Base-by-base conservation (phyloP, 1,284 basidiomycete genomes). In the Cryptococcus wingfieldii region DNA sequence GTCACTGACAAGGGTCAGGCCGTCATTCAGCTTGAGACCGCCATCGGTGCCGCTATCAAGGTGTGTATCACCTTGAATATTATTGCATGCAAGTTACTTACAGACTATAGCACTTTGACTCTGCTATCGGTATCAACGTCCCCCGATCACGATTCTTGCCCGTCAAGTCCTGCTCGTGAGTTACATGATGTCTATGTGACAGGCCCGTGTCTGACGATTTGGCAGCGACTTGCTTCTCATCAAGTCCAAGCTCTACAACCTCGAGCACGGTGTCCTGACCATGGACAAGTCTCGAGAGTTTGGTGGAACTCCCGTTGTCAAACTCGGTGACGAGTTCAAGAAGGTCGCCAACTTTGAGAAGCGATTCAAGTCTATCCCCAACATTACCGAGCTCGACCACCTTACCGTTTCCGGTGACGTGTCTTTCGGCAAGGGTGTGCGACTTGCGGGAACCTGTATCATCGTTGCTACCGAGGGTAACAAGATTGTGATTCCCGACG, bases 271-370 rank as follows among this genome's bases (percentile, higher is more conserved):
- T 55, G 89, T 90, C 70, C 85, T 98, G 52, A 85, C 93, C 61
- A 88, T 98, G 83, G 93, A 91, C 77, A 85, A 87, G 67, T 82
- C 85, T 55, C 80, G 92, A 70, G 89, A 94, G 85, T 98, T 98
- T 76, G 87, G 79, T 61, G 91, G 88, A 45, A 97, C 92, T 3
- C 95, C 96, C 25, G 95, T 98, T 55, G 91, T 99, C 82, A 98
- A 98, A 82, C 84, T 98, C 45, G 92, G 94, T 51, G 91, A 95
- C 75, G 64, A 74, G 53, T 78, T 81, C 70, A 80, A 83, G 75
- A 83, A 92, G 88, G 96, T 98, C 55, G 88, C 90, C 68, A 87
- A 93, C 76, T 98, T 97, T 84, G 91, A 97, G 81, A 94, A 93
- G 79, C 73, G 73, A 59, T 75, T 75, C 87, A 96, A 94, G 84